These are phyloP conservation scores for Candida freyschussii DNA, from an alignment of 1,139 yeast species.

Conservation along the genomic window DNA sequence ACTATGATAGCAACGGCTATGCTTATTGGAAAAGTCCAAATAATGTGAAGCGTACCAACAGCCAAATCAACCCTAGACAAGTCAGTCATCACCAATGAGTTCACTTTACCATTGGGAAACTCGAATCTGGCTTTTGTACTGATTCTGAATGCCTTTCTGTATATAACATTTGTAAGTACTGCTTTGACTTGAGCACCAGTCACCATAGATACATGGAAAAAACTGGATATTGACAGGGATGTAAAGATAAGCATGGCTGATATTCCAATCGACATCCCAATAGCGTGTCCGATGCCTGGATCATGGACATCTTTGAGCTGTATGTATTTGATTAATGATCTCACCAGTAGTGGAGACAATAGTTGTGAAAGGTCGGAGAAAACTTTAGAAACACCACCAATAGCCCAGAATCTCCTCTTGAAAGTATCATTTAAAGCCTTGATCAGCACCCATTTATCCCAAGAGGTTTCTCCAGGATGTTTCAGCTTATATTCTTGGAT, in stretches of 20 bases:
- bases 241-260: slow-evolving; percentile 36
- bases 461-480: slow-evolving; percentile 22
- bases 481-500: slow-evolving; percentile 21
- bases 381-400: slow-evolving; percentile 34
- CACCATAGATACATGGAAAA: slow-evolving; percentile 50
- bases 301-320: slow-evolving; percentile 22
- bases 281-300: slow-evolving; percentile 10
- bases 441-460: slow-evolving; percentile 33
- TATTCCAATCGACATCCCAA: slow-evolving; percentile 47
- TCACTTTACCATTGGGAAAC: slow-evolving; percentile 46
- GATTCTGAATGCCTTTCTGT: slow-evolving; percentile 38
- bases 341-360: slow-evolving; percentile 37
- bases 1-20: slow-evolving; percentile 50
- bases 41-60: slow-evolving; percentile 55
- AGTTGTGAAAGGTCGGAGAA: slow-evolving; percentile 42
- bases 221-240: slow-evolving; percentile 46
- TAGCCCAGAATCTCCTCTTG: slow-evolving; percentile 36
- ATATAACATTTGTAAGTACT: slow-evolving; percentile 38
- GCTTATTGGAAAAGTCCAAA: slow-evolving; percentile 53
- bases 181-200: slow-evolving; percentile 47
- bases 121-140: slow-evolving; percentile 36
- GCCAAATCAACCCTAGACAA: slow-evolving; percentile 71
- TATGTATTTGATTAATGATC: slow-evolving; percentile 39
- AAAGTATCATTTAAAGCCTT: slow-evolving; percentile 47
- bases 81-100: slow-evolving; percentile 70